Percentiles rank a stretch among this genome's conserved stretches.
Conservation (phyloP, 108 stramenopile genomes). For the Mayamaea pseudoterrestris region DNA sequence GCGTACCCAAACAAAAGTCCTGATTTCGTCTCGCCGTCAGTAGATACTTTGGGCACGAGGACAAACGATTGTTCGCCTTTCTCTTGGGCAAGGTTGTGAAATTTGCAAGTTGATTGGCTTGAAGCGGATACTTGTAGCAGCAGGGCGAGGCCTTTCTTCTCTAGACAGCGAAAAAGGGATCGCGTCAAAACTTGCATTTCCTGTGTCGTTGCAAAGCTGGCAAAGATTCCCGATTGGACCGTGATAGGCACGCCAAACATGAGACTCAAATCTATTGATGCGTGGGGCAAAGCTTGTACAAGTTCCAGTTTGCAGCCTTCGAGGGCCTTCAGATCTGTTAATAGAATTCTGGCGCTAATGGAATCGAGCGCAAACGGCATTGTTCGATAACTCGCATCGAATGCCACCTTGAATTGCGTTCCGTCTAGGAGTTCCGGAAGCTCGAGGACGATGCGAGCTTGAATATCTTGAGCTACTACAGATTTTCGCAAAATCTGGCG, state of each 20-base stretch:
- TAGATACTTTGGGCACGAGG: not conserved
- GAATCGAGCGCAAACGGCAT: not conserved
- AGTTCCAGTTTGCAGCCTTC: not conserved
- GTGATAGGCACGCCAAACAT: conserved; percentile 2
- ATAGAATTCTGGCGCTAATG: not conserved
- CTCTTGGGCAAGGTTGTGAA: not conserved
- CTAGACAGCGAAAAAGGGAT: not conserved
- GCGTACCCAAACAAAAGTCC: conserved; percentile 4
- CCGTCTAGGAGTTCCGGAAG: conserved; percentile 1
- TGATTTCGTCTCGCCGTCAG: not conserved
- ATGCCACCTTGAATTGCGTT: not conserved
- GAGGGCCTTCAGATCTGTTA: conserved; percentile 1
- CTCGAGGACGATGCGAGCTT: not conserved
- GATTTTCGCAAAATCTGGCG: not conserved
- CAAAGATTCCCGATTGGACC: not conserved
- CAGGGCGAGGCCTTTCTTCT: conserved; percentile 1
- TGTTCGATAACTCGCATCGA: not conserved
- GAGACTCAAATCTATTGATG: conserved; percentile 1
- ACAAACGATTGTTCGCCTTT: not conserved
- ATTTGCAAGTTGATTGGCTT: not conserved
- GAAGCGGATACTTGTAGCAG: not conserved
- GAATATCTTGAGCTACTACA: not conserved
- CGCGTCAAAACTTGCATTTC: not conserved
- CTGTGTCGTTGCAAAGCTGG: not conserved
- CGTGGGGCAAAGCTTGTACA: not conserved